A percentile compares a stretch with the other conserved stretches of the same genome.
phyloP scores from a whole-genome alignment of 2,329 filamentous ascomycete genomes.

The Talaromyces sp. region DNA sequence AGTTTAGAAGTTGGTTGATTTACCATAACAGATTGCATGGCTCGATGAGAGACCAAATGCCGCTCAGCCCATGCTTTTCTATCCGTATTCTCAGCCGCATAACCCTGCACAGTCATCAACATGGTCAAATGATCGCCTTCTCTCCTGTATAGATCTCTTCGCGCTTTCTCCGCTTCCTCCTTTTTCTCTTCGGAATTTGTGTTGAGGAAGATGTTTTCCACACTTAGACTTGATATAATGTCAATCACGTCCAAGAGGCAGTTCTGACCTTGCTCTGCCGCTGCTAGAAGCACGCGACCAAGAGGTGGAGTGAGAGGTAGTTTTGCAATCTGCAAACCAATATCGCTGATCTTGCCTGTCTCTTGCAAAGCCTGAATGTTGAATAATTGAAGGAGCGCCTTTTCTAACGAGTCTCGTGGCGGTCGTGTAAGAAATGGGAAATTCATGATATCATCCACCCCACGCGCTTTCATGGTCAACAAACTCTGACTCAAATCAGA shows the following conservation, averaged over 20 bases:
- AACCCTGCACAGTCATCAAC: constrained; percentile 58
- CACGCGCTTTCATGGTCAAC: constrained; percentile 88
- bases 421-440: constrained; percentile 87
- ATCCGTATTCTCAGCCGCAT: constrained; percentile 56
- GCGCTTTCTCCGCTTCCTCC: constrained; percentile 55
- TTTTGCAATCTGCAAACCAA: constrained; percentile 73
- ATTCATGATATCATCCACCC: constrained; percentile 72
- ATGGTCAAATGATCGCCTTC: constrained; percentile 65
- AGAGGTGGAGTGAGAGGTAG: constrained; percentile 80
- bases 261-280: constrained; percentile 65
- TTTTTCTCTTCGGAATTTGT: constrained; percentile 59
- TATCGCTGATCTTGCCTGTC: constrained; percentile 67
- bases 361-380: constrained; percentile 73
- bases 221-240: constrained; percentile 66
- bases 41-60: constrained; percentile 59
- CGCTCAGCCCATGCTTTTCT: constrained; percentile 59
- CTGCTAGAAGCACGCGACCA: constrained; percentile 77
- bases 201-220: constrained; percentile 62
- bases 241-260: constrained; percentile 83
- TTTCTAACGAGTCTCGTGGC: constrained; percentile 71
- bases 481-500: constrained; percentile 84
- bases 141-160: constrained; percentile 55
- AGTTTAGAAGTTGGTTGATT: constrained; percentile 7
- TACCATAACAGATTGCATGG: constrained; percentile 64
- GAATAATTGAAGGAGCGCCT: constrained; percentile 75